phyloP scores from a whole-genome alignment of 495 filamentous ascomycete species.

The Trypethelium eluteriae region DNA sequence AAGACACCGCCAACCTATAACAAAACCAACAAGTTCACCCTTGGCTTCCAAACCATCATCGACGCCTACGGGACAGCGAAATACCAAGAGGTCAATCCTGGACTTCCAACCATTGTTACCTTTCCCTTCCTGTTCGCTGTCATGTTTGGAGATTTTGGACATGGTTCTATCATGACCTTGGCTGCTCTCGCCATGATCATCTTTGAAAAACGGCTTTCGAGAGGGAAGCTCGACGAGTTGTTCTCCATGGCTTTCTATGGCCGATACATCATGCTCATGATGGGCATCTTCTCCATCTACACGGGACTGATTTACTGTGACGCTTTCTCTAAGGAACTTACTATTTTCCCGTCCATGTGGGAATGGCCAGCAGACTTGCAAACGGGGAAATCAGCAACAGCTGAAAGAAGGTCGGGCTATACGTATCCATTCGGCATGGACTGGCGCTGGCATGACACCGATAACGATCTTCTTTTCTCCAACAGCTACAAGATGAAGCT shows the following conservation, averaged over 20 bases:
- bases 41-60: constrained; percentile 97
- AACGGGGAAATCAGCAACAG: constrained; percentile 49
- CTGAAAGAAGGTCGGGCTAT: constrained; percentile 59
- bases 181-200: constrained; percentile 86
- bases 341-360: constrained; percentile 85
- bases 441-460: constrained; percentile 92
- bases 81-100: constrained; percentile 95
- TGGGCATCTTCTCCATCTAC: constrained; percentile 94
- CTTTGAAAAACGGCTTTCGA: constrained; percentile 75
- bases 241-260: constrained; percentile 98
- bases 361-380: constrained; percentile 65
- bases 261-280: constrained; percentile 95
- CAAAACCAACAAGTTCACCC: constrained; percentile 95
- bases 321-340: constrained; percentile 85
- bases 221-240: constrained; percentile 86
- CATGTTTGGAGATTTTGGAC: constrained; percentile 97
- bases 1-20: constrained; percentile 95
- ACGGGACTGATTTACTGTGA: constrained; percentile 98
- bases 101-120: constrained; percentile 86
- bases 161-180: constrained; percentile 76
- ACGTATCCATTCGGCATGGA: constrained; percentile 94
- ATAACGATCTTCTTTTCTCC: constrained; percentile 86
- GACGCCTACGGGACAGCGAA: constrained; percentile 96
- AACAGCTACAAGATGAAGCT: constrained; percentile 99
- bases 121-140: constrained; percentile 98